A percentile compares a stretch with the other conserved stretches of the same genome.
phyloP scores from a whole-genome alignment of 768 basidiomycete genomes.

The Austroboletus eburneus region DNA sequence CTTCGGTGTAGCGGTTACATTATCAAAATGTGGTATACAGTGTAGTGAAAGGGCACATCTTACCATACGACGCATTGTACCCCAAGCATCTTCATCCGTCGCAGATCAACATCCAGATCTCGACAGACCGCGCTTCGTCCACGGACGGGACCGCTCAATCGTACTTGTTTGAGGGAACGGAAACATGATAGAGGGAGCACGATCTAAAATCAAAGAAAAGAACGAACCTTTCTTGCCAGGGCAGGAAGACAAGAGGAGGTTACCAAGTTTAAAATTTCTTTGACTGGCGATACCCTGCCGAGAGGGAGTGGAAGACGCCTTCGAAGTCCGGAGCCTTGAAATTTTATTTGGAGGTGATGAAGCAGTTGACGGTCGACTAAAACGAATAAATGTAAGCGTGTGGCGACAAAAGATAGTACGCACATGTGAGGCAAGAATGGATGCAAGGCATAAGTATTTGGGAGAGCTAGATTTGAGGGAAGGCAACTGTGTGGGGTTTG shows the following conservation, averaged over 20 bases:
- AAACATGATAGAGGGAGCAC: neutral
- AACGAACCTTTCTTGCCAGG: conserved; percentile 86
- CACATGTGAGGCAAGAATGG: conserved; percentile 15
- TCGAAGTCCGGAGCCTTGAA: conserved; percentile 11
- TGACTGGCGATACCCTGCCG: conserved; percentile 6
- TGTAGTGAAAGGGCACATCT: neutral
- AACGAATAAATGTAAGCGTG: neutral
- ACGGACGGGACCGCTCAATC: conserved; percentile 68
- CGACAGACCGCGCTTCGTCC: conserved; percentile 82
- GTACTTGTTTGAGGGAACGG: conserved; percentile 48
- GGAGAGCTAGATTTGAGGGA: conserved; percentile 12
- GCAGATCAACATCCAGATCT: conserved; percentile 73
- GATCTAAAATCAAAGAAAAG: neutral
- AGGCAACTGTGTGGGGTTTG: conserved; percentile 2
- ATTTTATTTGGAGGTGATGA: conserved; percentile 15
- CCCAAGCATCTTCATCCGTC: conserved; percentile 66
- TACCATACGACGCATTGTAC: conserved; percentile 84
- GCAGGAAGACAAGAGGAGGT: conserved; percentile 84
- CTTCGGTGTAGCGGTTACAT: conserved; percentile 34
- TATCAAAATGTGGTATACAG: neutral
- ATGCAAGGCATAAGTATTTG: conserved; percentile 11
- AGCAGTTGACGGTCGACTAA: conserved; percentile 17
- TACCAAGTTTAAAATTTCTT: conserved; percentile 55
- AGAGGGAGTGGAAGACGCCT: conserved; percentile 5
- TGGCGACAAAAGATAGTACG: neutral